Base-by-base conservation (phyloP, 1,284 basidiomycete genomes). In the Xanthoconium separans region DNA sequence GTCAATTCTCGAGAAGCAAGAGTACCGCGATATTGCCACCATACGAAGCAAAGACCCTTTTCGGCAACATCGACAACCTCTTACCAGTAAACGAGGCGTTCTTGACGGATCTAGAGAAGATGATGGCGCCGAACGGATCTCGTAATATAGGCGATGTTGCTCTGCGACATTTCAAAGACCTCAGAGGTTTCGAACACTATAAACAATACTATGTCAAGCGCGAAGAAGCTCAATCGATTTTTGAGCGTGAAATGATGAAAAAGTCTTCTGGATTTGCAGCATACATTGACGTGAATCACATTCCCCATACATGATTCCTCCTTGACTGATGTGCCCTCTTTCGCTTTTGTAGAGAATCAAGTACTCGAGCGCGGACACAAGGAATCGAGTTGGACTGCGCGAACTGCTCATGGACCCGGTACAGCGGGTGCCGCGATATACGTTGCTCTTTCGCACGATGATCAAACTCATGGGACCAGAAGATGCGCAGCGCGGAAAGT, bases 331-430 rank as follows among this genome's bases (percentile, higher is more conserved):
- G 45, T 49, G 24, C 27, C 53, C 41, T 29, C 16, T 46, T 33
- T 46, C 5, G 18, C 52, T 41, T 36, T 55, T 49, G 46, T 61
- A 95, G 92, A 85, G 87, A 51, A 91, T 93, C 61, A 96, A 97
- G 76, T 94, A 95, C 66, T 86, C 91, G 58, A 85, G 86, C 4
- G 81, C 87, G 13, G 94, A 94, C 54, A 77, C 85, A 36, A 84
- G 81, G 59, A 96, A 95, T 66, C 86, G 90, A 55, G 83, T 95
- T 46, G 95, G 96, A 13, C 78, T 99, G 40, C 84, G 93, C 20
- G 96, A 99, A 71, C 83, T 99, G 41, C 79, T 99, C 41, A 98
- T 98, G 85, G 97, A 99, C 66, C 97, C 97, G n/a, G 93, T 98
- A n/a, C 97, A 99, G 70, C 87, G 97, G 29, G 93, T 99, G 59